Evolutionary conservation across 768 basidiomycete species (phyloP).

Genomic region (Leccinum ochraceum): DNA sequence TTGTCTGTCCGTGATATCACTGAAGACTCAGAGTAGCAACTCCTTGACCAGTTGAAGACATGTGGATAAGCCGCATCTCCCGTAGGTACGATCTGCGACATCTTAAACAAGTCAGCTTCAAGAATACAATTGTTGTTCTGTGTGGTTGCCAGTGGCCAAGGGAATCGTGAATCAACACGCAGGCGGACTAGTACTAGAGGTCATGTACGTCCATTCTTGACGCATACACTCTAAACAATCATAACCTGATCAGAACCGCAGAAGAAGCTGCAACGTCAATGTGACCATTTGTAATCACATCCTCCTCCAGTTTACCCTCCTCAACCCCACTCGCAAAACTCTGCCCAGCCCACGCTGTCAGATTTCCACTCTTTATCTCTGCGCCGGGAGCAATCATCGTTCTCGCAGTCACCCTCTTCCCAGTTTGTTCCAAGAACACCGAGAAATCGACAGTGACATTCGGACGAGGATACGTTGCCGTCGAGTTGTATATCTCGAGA

Average conservation of each 20-base stretch:
- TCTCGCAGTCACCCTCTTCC: conserved; percentile 37
- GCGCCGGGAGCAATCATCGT: conserved; percentile 50
- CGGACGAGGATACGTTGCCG: conserved; percentile 42
- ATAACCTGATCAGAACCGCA: conserved; percentile 35
- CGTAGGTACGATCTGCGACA: no score
- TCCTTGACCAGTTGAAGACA: no score
- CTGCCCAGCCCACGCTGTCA: conserved; percentile 54
- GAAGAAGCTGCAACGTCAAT: conserved; percentile 40
- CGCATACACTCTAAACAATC: background rate
- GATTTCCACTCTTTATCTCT: conserved; percentile 43
- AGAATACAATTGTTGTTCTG: background rate
- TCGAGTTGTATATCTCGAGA: conserved; percentile 52
- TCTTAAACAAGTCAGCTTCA: background rate
- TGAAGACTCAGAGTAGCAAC: no score
- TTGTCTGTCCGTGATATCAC: no score
- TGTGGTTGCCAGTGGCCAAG: background rate
- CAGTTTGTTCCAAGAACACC: conserved; percentile 34
- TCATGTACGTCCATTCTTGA: background rate
- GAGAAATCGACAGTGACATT: conserved; percentile 48
- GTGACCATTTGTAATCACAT: conserved; percentile 35
- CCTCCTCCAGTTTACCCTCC: conserved; percentile 40
- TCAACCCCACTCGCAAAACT: conserved; percentile 42
- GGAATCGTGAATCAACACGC: background rate
- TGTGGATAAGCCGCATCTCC: no score
- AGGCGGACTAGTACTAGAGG: background rate